Conservation (phyloP, 1,284 basidiomycete species). For the Hymenochaete sp. region DNA sequence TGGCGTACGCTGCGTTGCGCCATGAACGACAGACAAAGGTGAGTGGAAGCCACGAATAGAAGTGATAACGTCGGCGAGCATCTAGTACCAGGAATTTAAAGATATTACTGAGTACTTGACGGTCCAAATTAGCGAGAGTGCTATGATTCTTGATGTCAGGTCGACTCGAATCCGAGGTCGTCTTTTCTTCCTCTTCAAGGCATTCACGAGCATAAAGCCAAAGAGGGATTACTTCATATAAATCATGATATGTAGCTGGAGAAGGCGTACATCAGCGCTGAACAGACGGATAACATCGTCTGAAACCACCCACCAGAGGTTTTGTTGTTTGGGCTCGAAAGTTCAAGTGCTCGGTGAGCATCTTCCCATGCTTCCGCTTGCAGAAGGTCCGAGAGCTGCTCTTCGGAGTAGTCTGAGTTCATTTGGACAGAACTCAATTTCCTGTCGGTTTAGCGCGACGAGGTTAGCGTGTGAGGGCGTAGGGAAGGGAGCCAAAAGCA, state of each 20-base stretch:
- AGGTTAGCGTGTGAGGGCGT: too few species aligned
- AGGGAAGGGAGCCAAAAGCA: too few species aligned
- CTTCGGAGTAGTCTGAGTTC: too few species aligned
- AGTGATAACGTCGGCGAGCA: not conserved
- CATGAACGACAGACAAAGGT: slow-evolving; percentile 4
- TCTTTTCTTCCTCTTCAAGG: slow-evolving; percentile 1
- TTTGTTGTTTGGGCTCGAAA: too few species aligned
- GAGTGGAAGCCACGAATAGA: not conserved
- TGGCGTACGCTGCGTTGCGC: not conserved
- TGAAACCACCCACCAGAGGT: too few species aligned
- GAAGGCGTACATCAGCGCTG: too few species aligned
- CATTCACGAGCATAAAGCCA: slow-evolving; percentile 6
- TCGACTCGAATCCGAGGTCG: not conserved
- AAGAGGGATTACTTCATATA: slow-evolving; percentile 1
- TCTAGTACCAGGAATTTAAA: not conserved
- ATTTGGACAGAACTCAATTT: too few species aligned
- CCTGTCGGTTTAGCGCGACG: too few species aligned
- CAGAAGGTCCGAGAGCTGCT: too few species aligned
- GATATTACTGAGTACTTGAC: not conserved
- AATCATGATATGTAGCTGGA: slow-evolving; percentile 1
- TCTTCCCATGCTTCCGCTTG: too few species aligned
- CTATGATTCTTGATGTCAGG: not conserved
- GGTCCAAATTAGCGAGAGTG: not conserved
- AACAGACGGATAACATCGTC: too few species aligned
- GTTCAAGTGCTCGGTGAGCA: too few species aligned